A percentile compares a stretch with the other conserved stretches of the same genome.
Evolutionary conservation across 2,329 filamentous ascomycete species (phyloP).

Genomic region (Calycina herbarum): DNA sequence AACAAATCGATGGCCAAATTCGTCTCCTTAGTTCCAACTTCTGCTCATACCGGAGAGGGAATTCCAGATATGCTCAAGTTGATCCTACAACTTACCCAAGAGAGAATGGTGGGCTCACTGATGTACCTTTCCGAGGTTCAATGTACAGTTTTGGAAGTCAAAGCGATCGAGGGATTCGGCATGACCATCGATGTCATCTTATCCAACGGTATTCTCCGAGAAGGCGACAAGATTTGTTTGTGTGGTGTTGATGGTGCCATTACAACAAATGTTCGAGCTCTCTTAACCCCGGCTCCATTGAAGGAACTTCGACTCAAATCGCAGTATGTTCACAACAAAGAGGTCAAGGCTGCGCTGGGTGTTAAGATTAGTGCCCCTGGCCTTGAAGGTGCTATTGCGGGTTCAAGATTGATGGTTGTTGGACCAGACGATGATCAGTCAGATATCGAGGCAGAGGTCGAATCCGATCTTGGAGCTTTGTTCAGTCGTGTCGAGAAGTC

Average conservation of each 20-base stretch:
- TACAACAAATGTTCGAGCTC: slow-evolving; percentile 88
- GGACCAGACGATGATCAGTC: slow-evolving; percentile 96
- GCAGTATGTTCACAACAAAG: slow-evolving; percentile 97
- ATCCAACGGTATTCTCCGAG: slow-evolving; percentile 90
- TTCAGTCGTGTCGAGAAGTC: slow-evolving; percentile 90
- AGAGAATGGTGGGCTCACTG: slow-evolving; percentile 93
- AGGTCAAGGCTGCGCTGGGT: slow-evolving; percentile 96
- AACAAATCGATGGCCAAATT: slow-evolving; percentile 96
- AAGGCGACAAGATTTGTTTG: slow-evolving; percentile 91
- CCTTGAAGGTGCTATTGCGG: slow-evolving; percentile 93
- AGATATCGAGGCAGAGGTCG: slow-evolving; percentile 93
- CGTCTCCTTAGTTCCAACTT: slow-evolving; percentile 96
- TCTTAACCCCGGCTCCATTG: slow-evolving; percentile 89
- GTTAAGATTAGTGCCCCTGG: slow-evolving; percentile 98
- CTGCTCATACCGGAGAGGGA: slow-evolving; percentile 97
- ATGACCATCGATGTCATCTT: slow-evolving; percentile 98
- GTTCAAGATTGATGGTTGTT: slow-evolving; percentile 90
- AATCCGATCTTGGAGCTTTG: slow-evolving; percentile 87
- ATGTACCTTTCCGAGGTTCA: slow-evolving; percentile 99
- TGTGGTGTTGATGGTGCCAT: slow-evolving; percentile 98
- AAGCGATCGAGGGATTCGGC: slow-evolving; percentile 97
- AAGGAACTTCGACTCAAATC: slow-evolving; percentile 95
- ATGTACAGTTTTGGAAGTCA: slow-evolving; percentile 96
- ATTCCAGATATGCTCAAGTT: slow-evolving; percentile 99
- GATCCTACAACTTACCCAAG: slow-evolving; percentile 86